Evolutionary conservation across 495 filamentous ascomycete species (phyloP).

Genomic region (Neurospora sp.): DNA sequence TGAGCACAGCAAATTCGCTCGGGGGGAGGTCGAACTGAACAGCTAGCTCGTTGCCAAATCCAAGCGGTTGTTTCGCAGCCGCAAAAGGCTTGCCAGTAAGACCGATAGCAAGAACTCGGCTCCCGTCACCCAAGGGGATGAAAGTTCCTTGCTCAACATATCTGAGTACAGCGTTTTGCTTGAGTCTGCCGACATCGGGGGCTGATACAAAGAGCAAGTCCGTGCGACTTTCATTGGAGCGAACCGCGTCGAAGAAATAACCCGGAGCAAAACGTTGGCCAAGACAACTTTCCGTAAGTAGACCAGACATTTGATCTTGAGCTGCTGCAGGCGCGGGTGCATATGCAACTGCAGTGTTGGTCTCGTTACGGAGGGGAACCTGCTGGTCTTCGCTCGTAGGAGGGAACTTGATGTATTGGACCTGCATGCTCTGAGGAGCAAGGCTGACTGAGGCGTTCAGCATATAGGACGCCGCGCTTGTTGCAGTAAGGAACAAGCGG

Average conservation of each 20-base stretch:
- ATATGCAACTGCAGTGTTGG: conserved; percentile 16
- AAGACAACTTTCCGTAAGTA: conserved; percentile 9
- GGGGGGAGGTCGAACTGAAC: conserved; percentile 79
- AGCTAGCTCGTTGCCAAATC: conserved; percentile 91
- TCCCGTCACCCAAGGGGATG: conserved; percentile 50
- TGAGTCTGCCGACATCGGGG: conserved; percentile 78
- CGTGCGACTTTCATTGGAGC: conserved; percentile 29
- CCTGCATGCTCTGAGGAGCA: conserved; percentile 90
- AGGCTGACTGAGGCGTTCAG: conserved; percentile 43
- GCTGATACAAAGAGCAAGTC: conserved; percentile 76
- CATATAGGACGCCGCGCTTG: conserved; percentile 63
- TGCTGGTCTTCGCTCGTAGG: conserved; percentile 24
- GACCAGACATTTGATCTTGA: not conserved
- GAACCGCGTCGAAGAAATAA: conserved; percentile 77
- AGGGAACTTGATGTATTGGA: conserved; percentile 90
- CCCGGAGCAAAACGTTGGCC: conserved; percentile 72
- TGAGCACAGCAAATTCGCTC: conserved; percentile 80
- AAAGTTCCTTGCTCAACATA: conserved; percentile 65
- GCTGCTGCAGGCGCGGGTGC: not conserved
- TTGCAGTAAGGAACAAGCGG: conserved; percentile 84
- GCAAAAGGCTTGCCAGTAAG: conserved; percentile 59
- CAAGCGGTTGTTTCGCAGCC: conserved; percentile 56
- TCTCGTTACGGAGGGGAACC: conserved; percentile 15
- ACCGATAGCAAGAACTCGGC: conserved; percentile 64
- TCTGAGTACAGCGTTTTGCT: conserved; percentile 35